Evolutionary conservation across 2,329 filamentous ascomycete species (phyloP).

Genomic region (Graphilbum sp.): DNA sequence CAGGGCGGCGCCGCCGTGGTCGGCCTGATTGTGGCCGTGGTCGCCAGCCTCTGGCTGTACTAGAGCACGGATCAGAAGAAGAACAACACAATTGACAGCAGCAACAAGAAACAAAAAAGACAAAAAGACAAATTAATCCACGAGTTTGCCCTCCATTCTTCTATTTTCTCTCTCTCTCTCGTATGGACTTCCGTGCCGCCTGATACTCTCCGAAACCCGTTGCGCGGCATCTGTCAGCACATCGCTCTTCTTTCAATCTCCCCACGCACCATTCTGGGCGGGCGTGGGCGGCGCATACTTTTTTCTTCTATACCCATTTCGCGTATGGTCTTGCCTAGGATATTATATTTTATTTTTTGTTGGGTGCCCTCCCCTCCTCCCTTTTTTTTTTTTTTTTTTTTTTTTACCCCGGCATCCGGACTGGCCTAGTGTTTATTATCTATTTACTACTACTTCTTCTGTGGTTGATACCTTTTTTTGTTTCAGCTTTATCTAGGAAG

Average conservation of each 20-base stretch:
- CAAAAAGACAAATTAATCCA: not conserved
- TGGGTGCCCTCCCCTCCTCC: not conserved
- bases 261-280: no score
- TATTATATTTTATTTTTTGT: not conserved
- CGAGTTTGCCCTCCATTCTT: no score
- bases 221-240: no score
- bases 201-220: no score
- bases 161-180: no score
- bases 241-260: no score
- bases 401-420: constrained; percentile 1
- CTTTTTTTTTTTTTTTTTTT: no score
- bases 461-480: not conserved
- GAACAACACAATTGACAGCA: not conserved
- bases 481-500: not conserved
- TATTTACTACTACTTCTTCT: not conserved
- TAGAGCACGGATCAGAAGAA: constrained; percentile 10
- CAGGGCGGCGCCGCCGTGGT: constrained; percentile 34
- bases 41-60: constrained; percentile 33
- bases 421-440: constrained; percentile 2
- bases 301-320: constrained; percentile 1
- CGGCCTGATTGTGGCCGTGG: constrained; percentile 37
- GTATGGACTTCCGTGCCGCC: no score
- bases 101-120: not conserved
- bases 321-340: no score
- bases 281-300: not conserved